These are phyloP conservation scores for Nemania bipapillata DNA, from an alignment of 2,329 filamentous ascomycete genomes.

Conservation along the genomic window DNA sequence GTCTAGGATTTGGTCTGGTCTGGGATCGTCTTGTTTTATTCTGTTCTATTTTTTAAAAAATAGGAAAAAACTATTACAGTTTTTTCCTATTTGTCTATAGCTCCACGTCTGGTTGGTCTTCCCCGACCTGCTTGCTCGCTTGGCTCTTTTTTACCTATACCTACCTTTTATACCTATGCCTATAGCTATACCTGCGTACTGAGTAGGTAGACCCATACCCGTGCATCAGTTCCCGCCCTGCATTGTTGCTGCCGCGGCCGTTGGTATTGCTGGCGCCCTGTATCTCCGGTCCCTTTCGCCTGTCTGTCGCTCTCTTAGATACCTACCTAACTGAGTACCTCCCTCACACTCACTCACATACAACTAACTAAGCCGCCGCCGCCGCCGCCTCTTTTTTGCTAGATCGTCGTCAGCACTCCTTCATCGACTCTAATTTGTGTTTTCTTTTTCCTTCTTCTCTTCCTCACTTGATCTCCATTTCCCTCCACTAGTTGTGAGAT, in stretches of 20 bases:
- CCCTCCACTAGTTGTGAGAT: conserved; percentile 15
- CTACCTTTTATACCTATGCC: no score
- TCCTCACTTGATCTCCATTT: conserved; percentile 20
- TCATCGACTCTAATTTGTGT: neutral
- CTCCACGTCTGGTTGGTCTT: neutral
- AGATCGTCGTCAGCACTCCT: conserved; percentile 24
- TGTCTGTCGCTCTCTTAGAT: conserved; percentile 35
- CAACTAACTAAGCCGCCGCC: conserved; percentile 29
- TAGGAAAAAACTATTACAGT: no score
- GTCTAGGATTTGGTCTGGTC: no score
- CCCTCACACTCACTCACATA: neutral
- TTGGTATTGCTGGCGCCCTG: conserved; percentile 39
- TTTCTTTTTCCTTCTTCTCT: neutral
- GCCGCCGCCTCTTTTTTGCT: conserved; percentile 27
- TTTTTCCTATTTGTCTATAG: neutral
- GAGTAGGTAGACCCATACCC: conserved; percentile 34
- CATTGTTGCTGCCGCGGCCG: conserved; percentile 38
- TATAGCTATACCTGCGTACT: no score
- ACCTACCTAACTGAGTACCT: conserved; percentile 19
- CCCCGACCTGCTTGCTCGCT: neutral
- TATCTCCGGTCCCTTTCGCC: conserved; percentile 42
- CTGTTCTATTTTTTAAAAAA: no score
- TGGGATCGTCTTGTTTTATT: no score
- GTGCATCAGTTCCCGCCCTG: conserved; percentile 46
- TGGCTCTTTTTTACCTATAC: no score